These are phyloP conservation scores for Metschnikowia baotianmanensis DNA, from an alignment of 805 yeast species.

Conservation along the genomic window DNA sequence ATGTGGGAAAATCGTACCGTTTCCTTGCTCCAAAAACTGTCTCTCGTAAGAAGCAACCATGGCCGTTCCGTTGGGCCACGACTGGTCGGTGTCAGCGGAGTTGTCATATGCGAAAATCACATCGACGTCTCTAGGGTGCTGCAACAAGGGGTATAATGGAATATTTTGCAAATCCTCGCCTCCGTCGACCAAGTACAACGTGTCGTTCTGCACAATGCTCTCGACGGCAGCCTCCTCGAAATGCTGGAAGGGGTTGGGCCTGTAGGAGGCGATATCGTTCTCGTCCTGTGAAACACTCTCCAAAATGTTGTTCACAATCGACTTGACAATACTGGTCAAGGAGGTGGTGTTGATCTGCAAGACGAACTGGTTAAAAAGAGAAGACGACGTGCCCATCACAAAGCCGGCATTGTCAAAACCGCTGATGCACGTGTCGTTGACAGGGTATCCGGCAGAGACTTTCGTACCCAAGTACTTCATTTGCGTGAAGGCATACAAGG, in stretches of 20 bases:
- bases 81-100: conserved; percentile 28
- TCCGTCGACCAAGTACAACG: conserved; percentile 41
- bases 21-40: conserved; percentile 26
- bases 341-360: conserved; percentile 23
- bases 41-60: conserved; percentile 34
- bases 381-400: conserved; percentile 40
- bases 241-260: conserved; percentile 39
- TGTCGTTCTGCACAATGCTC: conserved; percentile 26
- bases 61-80: conserved; percentile 46
- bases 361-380: conserved; percentile 36
- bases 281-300: conserved; percentile 23
- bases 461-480: conserved; percentile 68
- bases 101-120: conserved; percentile 43
- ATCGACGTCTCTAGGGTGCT: conserved; percentile 35
- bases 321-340: conserved; percentile 23
- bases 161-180: conserved; percentile 44
- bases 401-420: conserved; percentile 70
- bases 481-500: conserved; percentile 62
- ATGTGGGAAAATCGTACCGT: conserved; percentile 26
- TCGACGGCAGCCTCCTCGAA: conserved; percentile 20
- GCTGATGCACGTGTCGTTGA: conserved; percentile 47
- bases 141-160: conserved; percentile 41
- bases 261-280: conserved; percentile 39
- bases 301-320: conserved; percentile 26
- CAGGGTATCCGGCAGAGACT: conserved; percentile 57